phyloP scores from a whole-genome alignment of 352 stramenopile genomes.

The Aphanomyces euteiches region DNA sequence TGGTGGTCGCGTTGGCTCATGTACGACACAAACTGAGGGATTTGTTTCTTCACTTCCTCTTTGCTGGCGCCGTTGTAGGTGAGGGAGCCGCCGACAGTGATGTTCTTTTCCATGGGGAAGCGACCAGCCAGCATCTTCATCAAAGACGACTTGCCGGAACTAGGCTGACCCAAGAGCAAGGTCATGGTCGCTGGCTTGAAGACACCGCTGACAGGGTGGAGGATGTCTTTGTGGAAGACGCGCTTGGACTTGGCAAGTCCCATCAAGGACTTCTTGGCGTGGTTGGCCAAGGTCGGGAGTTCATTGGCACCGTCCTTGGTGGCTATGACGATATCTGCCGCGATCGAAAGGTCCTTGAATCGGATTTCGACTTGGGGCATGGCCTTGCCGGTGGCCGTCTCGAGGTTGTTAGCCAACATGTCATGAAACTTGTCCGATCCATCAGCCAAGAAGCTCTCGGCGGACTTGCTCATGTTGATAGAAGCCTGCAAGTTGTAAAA shows the following conservation, averaged over 20 bases:
- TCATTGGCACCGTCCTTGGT: conserved; percentile 21
- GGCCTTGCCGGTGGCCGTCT: conserved; percentile 41
- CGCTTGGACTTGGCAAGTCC: conserved; percentile 42
- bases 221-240: conserved; percentile 43
- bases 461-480: background rate
- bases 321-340: conserved; percentile 34
- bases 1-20: conserved; percentile 50
- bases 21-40: conserved; percentile 52
- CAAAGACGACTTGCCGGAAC: conserved; percentile 53
- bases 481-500: too few relatives aligned
- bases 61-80: conserved; percentile 48
- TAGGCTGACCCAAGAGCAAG: conserved; percentile 48
- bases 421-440: conserved; percentile 19
- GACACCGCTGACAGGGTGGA: conserved; percentile 41
- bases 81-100: conserved; percentile 43
- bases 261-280: conserved; percentile 38
- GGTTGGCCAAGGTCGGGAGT: conserved; percentile 48
- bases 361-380: conserved; percentile 61
- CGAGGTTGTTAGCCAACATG: conserved; percentile 10
- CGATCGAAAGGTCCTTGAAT: conserved; percentile 47
- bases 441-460: conserved; percentile 4
- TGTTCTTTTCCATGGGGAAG: conserved; percentile 49
- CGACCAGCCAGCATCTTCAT: conserved; percentile 54
- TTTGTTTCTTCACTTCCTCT: conserved; percentile 36
- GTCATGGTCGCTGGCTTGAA: conserved; percentile 54